phyloP scores from a whole-genome alignment of 345 rosid species.

The Kernera saxatilis region DNA sequence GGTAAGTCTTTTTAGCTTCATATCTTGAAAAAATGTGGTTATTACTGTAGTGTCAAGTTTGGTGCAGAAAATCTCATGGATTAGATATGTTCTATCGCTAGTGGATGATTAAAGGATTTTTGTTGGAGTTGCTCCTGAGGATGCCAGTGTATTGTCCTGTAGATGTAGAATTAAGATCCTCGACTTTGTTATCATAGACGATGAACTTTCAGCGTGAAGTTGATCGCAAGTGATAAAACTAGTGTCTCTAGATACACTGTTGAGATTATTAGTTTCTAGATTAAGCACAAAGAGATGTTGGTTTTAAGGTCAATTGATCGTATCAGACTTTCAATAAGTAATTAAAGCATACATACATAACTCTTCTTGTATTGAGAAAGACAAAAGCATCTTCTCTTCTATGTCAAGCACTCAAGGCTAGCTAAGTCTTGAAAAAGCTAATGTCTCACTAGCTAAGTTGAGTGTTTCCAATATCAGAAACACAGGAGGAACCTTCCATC shows the following conservation, averaged over 20 bases:
- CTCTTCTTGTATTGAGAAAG: not conserved
- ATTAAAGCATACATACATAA: not conserved
- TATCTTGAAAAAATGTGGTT: not conserved
- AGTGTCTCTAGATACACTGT: not conserved
- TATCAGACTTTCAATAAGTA: not conserved
- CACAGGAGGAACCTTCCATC: not conserved
- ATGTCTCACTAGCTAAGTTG: not conserved
- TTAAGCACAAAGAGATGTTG: not conserved
- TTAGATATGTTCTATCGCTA: not conserved
- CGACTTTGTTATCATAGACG: not conserved
- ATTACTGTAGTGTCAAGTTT: not conserved
- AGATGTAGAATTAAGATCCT: not conserved
- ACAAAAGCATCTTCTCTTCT: not conserved
- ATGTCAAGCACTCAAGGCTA: not conserved
- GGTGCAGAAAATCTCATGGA: not conserved
- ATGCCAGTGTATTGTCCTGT: not conserved
- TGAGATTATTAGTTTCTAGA: not conserved
- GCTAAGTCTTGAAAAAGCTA: too few species aligned
- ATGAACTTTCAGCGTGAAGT: not conserved
- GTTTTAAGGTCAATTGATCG: not conserved
- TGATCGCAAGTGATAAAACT: not conserved
- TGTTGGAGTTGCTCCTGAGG: not conserved
- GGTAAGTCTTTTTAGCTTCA: slow-evolving; percentile 39
- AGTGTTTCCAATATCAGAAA: not conserved
- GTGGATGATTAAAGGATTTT: not conserved